phyloP scores from a whole-genome alignment of 805 yeast genomes.

The Lachancea waltii region DNA sequence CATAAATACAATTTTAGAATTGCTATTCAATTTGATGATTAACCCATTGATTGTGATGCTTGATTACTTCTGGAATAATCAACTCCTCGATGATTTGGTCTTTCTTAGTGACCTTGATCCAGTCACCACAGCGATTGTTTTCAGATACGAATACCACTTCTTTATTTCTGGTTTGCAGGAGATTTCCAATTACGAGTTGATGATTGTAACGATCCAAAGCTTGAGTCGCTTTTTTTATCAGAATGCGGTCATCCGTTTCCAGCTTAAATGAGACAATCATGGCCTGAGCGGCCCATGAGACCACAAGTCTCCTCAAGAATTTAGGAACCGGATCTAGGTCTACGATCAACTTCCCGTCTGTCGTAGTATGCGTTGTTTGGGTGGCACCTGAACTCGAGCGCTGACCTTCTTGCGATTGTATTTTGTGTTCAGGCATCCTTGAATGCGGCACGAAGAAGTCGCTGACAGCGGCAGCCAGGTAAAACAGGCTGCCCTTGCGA shows the following conservation, averaged over 20 bases:
- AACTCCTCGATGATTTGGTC: slow-evolving; percentile 56
- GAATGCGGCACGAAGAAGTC: slow-evolving; percentile 90
- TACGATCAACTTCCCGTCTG: slow-evolving; percentile 66
- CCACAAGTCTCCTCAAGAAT: slow-evolving; percentile 79
- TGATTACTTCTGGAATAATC: slow-evolving; percentile 72
- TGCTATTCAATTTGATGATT: slow-evolving; percentile 1
- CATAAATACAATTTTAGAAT: no score
- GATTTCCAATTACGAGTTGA: slow-evolving; percentile 90
- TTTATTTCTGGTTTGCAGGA: slow-evolving; percentile 78
- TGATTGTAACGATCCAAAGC: slow-evolving; percentile 85
- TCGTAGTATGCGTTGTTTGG: slow-evolving; percentile 19
- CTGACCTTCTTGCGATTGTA: slow-evolving; percentile 69
- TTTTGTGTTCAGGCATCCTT: slow-evolving; percentile 86
- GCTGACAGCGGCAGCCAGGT: slow-evolving; percentile 94
- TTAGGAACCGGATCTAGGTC: slow-evolving; percentile 95
- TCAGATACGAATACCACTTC: slow-evolving; percentile 76
- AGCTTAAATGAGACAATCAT: slow-evolving; percentile 92
- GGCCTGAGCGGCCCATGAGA: slow-evolving; percentile 90
- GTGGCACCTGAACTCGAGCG: slow-evolving; percentile 6
- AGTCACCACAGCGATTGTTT: slow-evolving; percentile 30
- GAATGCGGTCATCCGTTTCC: slow-evolving; percentile 73
- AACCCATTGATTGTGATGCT: slow-evolving; percentile 61
- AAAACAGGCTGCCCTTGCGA: slow-evolving; percentile 62
- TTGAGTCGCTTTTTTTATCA: slow-evolving; percentile 66
- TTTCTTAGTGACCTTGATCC: slow-evolving; percentile 46